Evolutionary conservation across 805 yeast genomes (phyloP).

Genomic region (Teunomyces barrocoloradensis): DNA sequence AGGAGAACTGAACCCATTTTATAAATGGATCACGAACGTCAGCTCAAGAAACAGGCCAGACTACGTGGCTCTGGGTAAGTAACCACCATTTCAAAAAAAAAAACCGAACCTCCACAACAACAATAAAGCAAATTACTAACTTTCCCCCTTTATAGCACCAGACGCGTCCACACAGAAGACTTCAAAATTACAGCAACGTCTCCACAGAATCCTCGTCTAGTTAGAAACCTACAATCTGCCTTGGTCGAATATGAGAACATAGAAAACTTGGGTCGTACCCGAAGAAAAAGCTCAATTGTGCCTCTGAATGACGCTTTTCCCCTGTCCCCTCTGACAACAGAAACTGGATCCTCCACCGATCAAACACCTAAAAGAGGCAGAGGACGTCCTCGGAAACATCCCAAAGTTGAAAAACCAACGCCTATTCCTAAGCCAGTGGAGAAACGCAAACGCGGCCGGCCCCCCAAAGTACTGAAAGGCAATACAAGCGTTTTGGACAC

Average conservation of each 20-base stretch:
- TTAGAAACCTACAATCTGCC: conserved; percentile 23
- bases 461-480: background rate
- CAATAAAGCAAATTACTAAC: conserved; percentile 12
- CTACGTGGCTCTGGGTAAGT: conserved; percentile 46
- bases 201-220: conserved; percentile 6
- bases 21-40: conserved; percentile 9
- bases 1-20: background rate
- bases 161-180: conserved; percentile 15
- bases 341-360: background rate
- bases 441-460: background rate
- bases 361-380: background rate
- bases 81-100: no score
- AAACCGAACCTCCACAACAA: background rate
- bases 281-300: conserved; percentile 6
- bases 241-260: conserved; percentile 20
- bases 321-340: background rate
- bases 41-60: conserved; percentile 28
- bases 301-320: background rate
- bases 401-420: background rate
- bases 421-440: background rate
- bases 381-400: background rate
- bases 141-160: conserved; percentile 10
- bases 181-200: conserved; percentile 13
- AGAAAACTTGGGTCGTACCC: conserved; percentile 16
- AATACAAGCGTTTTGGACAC: background rate